Conservation (phyloP, 768 basidiomycete species). For the Naganishia antarctica region DNA sequence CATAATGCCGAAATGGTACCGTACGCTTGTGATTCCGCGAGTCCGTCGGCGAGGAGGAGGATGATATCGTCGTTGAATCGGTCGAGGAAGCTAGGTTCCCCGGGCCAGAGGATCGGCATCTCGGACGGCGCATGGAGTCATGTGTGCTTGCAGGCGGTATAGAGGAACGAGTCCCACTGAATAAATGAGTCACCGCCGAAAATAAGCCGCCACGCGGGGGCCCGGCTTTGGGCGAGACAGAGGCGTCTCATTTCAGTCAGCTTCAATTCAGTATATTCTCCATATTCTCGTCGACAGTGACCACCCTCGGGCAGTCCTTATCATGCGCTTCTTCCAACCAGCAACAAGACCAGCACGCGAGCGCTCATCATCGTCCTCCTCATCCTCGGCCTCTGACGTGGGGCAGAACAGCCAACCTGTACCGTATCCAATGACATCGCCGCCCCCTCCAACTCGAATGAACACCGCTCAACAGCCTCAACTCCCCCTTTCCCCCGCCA, state of each 20-base stretch:
- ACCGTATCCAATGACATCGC: background rate
- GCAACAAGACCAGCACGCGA: no score
- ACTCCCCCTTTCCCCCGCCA: background rate
- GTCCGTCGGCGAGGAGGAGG: constrained; percentile 1
- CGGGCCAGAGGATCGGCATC: constrained; percentile 12
- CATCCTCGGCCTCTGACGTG: constrained; percentile 6
- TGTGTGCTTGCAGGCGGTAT: background rate
- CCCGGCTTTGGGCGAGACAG: no score
- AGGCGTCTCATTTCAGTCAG: no score
- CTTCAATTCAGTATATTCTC: no score
- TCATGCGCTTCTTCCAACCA: constrained; percentile 3
- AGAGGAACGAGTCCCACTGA: no score
- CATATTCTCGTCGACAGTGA: no score
- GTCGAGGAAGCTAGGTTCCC: constrained; percentile 1
- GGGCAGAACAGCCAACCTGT: background rate
- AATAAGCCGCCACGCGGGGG: no score
- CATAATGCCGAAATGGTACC: background rate
- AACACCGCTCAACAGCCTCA: background rate
- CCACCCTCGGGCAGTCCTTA: no score
- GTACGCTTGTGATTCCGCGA: background rate
- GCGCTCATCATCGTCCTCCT: constrained; percentile 4
- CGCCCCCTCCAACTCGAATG: constrained; percentile 7
- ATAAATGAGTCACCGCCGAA: no score
- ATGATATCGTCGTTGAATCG: background rate
- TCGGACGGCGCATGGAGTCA: background rate